Conservation (phyloP, 176 grass and related monocot species). For the Aegilops speltoides region DNA sequence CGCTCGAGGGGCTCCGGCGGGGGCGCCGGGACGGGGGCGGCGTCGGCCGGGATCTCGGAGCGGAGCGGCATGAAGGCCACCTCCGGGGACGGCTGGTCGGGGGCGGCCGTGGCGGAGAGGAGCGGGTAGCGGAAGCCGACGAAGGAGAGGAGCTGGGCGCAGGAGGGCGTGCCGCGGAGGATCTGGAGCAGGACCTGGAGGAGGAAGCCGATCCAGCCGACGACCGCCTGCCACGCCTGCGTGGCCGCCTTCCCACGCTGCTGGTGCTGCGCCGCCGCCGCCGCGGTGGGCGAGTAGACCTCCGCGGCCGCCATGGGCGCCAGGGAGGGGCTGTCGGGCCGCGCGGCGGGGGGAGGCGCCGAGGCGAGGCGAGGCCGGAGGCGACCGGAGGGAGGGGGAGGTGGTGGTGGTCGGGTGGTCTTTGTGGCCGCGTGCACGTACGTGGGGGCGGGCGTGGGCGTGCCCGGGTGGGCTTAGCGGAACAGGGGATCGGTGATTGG, state of each 20-base stretch:
- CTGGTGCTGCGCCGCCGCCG: slow-evolving; percentile 45
- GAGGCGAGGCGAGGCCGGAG: neutral
- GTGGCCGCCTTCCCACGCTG: slow-evolving; percentile 54
- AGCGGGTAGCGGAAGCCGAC: slow-evolving; percentile 80
- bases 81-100: slow-evolving; percentile 43
- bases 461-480: slow-evolving; percentile 50
- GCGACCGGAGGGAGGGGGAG: slow-evolving; percentile 36
- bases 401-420: slow-evolving; percentile 28
- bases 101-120: slow-evolving; percentile 48
- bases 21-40: slow-evolving; percentile 33
- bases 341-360: neutral
- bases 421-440: slow-evolving; percentile 13
- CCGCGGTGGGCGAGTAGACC: slow-evolving; percentile 54
- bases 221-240: slow-evolving; percentile 77
- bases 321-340: slow-evolving; percentile 17
- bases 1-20: slow-evolving; percentile 49
- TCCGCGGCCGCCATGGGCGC: slow-evolving; percentile 50
- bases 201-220: slow-evolving; percentile 83
- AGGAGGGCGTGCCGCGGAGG: slow-evolving; percentile 82
- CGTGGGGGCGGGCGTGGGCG: neutral
- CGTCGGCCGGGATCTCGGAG: slow-evolving; percentile 68
- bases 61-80: slow-evolving; percentile 73
- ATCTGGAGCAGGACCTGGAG: slow-evolving; percentile 83
- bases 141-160: slow-evolving; percentile 85
- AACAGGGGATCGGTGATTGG: slow-evolving; percentile 35